These are phyloP conservation scores for Vicia faba DNA, from an alignment of 306 rosid species.

Conservation along the genomic window DNA sequence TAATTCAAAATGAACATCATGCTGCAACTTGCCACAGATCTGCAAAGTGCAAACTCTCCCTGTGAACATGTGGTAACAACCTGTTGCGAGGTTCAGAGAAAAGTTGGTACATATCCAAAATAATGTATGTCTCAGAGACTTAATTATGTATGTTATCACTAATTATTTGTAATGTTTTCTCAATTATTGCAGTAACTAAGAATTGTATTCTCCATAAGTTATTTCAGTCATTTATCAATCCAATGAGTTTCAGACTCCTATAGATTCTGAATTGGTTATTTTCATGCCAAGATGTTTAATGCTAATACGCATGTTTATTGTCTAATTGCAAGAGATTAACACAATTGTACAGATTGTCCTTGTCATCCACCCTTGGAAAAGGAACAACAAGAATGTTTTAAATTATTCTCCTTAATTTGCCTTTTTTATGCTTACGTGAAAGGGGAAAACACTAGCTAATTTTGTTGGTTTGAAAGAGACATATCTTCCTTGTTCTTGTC, in stretches of 20 bases:
- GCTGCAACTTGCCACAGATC: constrained; percentile 19
- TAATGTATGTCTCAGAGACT: neutral
- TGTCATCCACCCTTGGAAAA: neutral
- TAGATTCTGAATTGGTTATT: too few relatives aligned
- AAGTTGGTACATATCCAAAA: constrained; percentile 8
- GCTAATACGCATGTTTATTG: neutral
- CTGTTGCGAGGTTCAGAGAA: constrained; percentile 25
- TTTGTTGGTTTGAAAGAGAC: constrained; percentile 16
- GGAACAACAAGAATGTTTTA: constrained; percentile 16
- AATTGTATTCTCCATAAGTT: constrained; percentile 17
- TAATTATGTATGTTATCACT: neutral
- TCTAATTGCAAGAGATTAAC: constrained; percentile 2
- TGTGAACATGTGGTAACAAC: constrained; percentile 3
- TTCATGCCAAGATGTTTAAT: neutral
- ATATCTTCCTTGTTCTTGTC: constrained; percentile 25
- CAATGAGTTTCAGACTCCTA: constrained; percentile 1
- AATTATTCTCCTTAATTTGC: constrained; percentile 1
- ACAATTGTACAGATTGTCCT: neutral
- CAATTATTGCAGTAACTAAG: constrained; percentile 4
- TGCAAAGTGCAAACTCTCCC: constrained; percentile 29
- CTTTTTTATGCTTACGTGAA: constrained; percentile 11
- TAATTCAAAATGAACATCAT: constrained; percentile 4
- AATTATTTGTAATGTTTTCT: constrained; percentile 3
- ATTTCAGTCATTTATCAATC: constrained; percentile 13
- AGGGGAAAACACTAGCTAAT: neutral